phyloP scores from a whole-genome alignment of 2,329 filamentous ascomycete species.

The Metarhizium guizhouense region DNA sequence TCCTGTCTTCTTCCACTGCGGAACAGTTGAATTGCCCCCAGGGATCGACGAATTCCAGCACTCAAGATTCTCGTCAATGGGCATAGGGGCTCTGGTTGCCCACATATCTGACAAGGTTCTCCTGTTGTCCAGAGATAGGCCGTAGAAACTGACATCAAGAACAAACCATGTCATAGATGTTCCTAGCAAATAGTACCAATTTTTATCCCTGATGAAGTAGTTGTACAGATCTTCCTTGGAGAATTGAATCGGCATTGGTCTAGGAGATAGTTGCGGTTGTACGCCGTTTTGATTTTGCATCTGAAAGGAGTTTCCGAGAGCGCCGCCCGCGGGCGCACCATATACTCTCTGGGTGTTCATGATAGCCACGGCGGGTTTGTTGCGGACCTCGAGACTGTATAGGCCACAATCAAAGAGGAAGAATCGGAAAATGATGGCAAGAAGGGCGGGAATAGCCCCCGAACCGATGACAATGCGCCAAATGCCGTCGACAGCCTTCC shows the following conservation, averaged over 20 bases:
- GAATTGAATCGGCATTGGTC: conserved; percentile 37
- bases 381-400: conserved; percentile 56
- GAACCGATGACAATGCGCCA: conserved; percentile 61
- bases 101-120: conserved; percentile 28
- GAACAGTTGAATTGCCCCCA: conserved; percentile 34
- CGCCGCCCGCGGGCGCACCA: conserved; percentile 24
- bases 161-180: conserved; percentile 43
- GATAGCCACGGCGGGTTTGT: conserved; percentile 49
- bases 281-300: conserved; percentile 16
- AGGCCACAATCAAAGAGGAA: conserved; percentile 58
- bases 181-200: conserved; percentile 26
- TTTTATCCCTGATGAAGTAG: conserved; percentile 36
- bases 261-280: conserved; percentile 22
- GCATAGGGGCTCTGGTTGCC: conserved; percentile 24
- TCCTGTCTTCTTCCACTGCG: conserved; percentile 27
- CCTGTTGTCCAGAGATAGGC: conserved; percentile 37
- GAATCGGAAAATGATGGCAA: conserved; percentile 58
- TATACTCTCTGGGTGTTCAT: conserved; percentile 52
- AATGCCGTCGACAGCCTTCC: conserved; percentile 44
- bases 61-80: conserved; percentile 27
- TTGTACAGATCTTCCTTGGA: conserved; percentile 37
- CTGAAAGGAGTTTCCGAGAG: conserved; percentile 12
- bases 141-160: conserved; percentile 47
- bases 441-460: conserved; percentile 52
- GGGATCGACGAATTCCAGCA: conserved; percentile 38